These are phyloP conservation scores for Pontederia paniculata DNA, from an alignment of 176 grass and related monocot genomes.

Conservation along the genomic window DNA sequence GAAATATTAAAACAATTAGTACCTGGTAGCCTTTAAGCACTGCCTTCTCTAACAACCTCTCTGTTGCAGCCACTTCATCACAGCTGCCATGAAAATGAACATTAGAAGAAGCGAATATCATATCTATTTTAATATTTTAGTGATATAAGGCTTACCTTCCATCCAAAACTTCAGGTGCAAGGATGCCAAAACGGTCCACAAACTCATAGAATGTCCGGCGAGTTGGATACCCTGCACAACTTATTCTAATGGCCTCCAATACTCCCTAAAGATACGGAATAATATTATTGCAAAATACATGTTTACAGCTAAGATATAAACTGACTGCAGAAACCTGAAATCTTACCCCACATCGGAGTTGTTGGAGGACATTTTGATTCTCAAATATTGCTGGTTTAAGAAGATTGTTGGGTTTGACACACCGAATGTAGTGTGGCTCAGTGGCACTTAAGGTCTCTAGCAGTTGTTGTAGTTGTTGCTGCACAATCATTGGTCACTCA, in stretches of 20 bases:
- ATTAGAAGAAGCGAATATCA: slow-evolving; percentile 15
- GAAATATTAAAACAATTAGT: neutral
- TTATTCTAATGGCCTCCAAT: slow-evolving; percentile 98
- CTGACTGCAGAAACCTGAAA: neutral
- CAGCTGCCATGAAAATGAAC: slow-evolving; percentile 28
- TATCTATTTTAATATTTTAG: slow-evolving; percentile 5
- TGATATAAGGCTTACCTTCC: slow-evolving; percentile 43
- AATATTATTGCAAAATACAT: slow-evolving; percentile 22
- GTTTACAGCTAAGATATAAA: neutral
- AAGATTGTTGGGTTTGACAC: slow-evolving; percentile 95
- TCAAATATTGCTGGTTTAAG: slow-evolving; percentile 94
- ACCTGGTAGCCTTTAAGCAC: slow-evolving; percentile 92
- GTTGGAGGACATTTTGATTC: slow-evolving; percentile 89
- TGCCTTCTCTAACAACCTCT: slow-evolving; percentile 61
- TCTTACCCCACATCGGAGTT: slow-evolving; percentile 97
- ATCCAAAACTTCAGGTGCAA: slow-evolving; percentile 76
- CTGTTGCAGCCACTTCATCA: slow-evolving; percentile 69
- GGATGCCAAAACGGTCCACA: slow-evolving; percentile 89
- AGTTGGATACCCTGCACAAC: slow-evolving; percentile 93
- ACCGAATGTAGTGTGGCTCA: slow-evolving; percentile 97
- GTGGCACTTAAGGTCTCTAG: slow-evolving; percentile 87
- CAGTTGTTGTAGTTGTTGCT: slow-evolving; percentile 97
- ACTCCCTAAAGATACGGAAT: slow-evolving; percentile 53
- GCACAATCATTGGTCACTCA: slow-evolving; percentile 22
- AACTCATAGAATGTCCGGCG: slow-evolving; percentile 87